Evolutionary conservation across 129 eudicot genomes (phyloP).

Genomic region (Chrysanthemum seticuspe): DNA sequence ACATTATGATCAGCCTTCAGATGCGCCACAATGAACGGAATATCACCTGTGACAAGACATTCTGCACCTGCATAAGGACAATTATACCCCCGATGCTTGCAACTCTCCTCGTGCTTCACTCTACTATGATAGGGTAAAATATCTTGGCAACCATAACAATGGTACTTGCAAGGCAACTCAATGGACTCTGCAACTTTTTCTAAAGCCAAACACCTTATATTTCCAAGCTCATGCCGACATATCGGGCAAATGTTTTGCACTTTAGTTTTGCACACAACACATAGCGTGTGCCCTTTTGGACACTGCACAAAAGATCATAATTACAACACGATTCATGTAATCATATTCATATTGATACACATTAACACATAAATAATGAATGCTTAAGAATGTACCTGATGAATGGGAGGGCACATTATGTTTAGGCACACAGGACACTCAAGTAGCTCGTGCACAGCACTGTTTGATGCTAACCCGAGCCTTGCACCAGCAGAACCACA

Average conservation of each 20-base stretch:
- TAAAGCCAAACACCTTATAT: conserved; percentile 64
- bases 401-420: conserved; percentile 70
- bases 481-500: conserved; percentile 29
- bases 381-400: conserved; percentile 38
- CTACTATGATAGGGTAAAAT: conserved; percentile 43
- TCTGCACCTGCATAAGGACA: conserved; percentile 72
- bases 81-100: conserved; percentile 55
- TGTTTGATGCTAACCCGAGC: conserved; percentile 42
- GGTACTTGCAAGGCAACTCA: conserved; percentile 61
- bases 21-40: conserved; percentile 51
- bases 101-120: conserved; percentile 48
- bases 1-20: conserved; percentile 52
- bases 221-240: conserved; percentile 56
- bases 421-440: conserved; percentile 68
- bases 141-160: conserved; percentile 52
- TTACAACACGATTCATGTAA: not conserved
- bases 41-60: conserved; percentile 51
- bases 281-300: conserved; percentile 65
- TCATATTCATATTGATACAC: not conserved
- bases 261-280: conserved; percentile 50
- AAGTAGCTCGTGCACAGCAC: conserved; percentile 50
- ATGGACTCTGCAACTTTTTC: conserved; percentile 63
- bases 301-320: conserved; percentile 31
- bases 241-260: conserved; percentile 55
- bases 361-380: not conserved